Percentiles rank a stretch among this genome's conserved stretches.
phyloP scores from a whole-genome alignment of 1,284 basidiomycete genomes.

The Quambalaria eucalypti region DNA sequence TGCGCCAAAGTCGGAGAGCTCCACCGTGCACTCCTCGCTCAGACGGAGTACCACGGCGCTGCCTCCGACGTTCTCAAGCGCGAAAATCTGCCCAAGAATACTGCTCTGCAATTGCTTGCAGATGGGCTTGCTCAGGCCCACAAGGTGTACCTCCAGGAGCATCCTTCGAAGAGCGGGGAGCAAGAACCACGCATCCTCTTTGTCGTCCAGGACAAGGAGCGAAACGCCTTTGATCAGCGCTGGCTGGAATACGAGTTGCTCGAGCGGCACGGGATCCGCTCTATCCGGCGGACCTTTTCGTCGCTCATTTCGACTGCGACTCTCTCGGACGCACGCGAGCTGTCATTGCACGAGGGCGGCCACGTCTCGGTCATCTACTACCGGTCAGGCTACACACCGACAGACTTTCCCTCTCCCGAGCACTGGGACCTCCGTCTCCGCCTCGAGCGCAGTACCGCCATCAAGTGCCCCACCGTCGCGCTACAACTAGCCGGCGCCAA shows the following conservation, averaged over 20 bases:
- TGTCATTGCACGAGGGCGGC: constrained; percentile 31
- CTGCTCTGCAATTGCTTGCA: constrained; percentile 63
- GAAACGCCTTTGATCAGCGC: constrained; percentile 94
- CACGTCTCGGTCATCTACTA: constrained; percentile 81
- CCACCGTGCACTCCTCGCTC: constrained; percentile 52
- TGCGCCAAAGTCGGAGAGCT: constrained; percentile 65
- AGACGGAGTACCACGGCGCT: constrained; percentile 4
- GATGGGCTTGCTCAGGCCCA: constrained; percentile 73
- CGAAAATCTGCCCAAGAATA: constrained; percentile 65
- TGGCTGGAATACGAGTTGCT: constrained; percentile 77
- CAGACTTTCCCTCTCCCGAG: constrained; percentile 62
- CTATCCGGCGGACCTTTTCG: constrained; percentile 23
- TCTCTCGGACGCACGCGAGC: not conserved
- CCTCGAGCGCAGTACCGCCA: constrained; percentile 70
- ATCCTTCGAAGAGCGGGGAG: too few relatives aligned
- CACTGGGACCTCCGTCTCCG: constrained; percentile 64
- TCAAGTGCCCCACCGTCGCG: constrained; percentile 85
- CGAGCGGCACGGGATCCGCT: constrained; percentile 51
- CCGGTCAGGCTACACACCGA: constrained; percentile 76
- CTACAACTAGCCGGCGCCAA: constrained; percentile 91
- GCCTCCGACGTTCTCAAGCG: constrained; percentile 59
- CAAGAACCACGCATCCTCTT: constrained; percentile 57
- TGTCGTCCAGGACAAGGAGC: constrained; percentile 76
- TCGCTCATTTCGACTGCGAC: constrained; percentile 15
- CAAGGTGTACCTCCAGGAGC: constrained; percentile 55